Base-by-base conservation (phyloP, 441 rosid genomes). In the Mallotus repandus region DNA sequence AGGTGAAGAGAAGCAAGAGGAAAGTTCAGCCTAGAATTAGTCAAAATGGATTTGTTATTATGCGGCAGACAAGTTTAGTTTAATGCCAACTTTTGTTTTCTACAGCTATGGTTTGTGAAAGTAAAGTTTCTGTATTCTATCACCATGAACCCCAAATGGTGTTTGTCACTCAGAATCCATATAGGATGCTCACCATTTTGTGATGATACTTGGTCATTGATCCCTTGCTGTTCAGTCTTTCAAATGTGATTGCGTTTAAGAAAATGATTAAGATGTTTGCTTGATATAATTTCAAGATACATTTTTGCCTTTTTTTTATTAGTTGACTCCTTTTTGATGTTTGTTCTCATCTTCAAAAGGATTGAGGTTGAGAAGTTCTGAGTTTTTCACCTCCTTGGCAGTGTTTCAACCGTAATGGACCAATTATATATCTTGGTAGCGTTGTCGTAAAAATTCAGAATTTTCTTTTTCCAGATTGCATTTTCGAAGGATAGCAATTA, bases 11-110 rank as follows among this genome's bases (percentile, higher is more conserved):
- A 84, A 74, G 57, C 68, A 75, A 74, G 84, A 81, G 38, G 89
- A 81, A 72, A 83, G 79, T 63, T 83, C 89, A 58, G 81, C 85
- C 50, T 74, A 80, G 80, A 72, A 72, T 72, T 63, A 38, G 57
- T 29, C 29, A 41, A 68, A 54, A 69, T 72, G 50, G 49, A 69
- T 5, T 7, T 53, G 66, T 29, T 1, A 2, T 53, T 73, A 16
- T 2, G 70, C 38, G 60, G 59, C 58, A 48, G 69, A 58, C 18
- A 7, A 48, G 35, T 64, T 59, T 46, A 66, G 22, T 70, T 68
- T 22, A 48, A 4, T 16, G 35, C 66, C 45, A 43, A 8, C 53
- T 64, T 70, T 54, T 65, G 59, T 58, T 50, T 60, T 21, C 7
- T 63, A 11, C 35, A 66, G 41, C 21, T 55, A 32, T 29, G 68